phyloP scores from a whole-genome alignment of 148 eudicot species.

The Fagopyrum tataricum region DNA sequence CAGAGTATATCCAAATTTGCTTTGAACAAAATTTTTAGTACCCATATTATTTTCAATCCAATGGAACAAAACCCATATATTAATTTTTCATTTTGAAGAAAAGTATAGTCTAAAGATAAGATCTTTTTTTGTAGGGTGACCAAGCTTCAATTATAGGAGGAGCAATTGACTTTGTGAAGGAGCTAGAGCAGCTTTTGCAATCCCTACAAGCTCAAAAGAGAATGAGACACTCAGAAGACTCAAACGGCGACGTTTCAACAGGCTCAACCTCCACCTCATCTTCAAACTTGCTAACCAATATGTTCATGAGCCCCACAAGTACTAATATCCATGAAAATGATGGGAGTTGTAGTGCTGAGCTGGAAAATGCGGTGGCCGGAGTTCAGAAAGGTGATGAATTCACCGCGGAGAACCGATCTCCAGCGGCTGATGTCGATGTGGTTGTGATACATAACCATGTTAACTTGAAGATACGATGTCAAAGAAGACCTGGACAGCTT shows the following conservation, averaged over 20 bases:
- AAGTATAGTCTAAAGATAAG: background rate
- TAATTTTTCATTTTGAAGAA: background rate
- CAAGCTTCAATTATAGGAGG: constrained; percentile 64
- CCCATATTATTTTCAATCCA: background rate
- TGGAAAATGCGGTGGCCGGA: background rate
- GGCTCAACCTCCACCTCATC: constrained; percentile 25
- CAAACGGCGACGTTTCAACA: constrained; percentile 25
- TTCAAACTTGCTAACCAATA: constrained; percentile 16
- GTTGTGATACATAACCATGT: constrained; percentile 49
- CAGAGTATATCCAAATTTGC: background rate
- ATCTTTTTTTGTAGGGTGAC: constrained; percentile 35
- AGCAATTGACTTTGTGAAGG: constrained; percentile 56
- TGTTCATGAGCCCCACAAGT: constrained; percentile 16
- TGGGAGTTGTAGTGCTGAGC: background rate
- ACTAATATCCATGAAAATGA: background rate
- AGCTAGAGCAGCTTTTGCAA: constrained; percentile 48
- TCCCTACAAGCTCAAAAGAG: constrained; percentile 42
- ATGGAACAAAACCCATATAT: background rate
- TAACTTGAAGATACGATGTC: constrained; percentile 37
- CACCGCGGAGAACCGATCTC: constrained; percentile 30
- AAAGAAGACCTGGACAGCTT: constrained; percentile 35
- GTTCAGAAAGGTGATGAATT: constrained; percentile 18
- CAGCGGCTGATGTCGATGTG: constrained; percentile 29
- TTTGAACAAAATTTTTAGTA: background rate
- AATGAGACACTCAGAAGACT: constrained; percentile 29